A percentile compares a stretch with the other conserved stretches of the same genome.
phyloP scores from a whole-genome alignment of 805 yeast genomes.

The Lachancea waltii region DNA sequence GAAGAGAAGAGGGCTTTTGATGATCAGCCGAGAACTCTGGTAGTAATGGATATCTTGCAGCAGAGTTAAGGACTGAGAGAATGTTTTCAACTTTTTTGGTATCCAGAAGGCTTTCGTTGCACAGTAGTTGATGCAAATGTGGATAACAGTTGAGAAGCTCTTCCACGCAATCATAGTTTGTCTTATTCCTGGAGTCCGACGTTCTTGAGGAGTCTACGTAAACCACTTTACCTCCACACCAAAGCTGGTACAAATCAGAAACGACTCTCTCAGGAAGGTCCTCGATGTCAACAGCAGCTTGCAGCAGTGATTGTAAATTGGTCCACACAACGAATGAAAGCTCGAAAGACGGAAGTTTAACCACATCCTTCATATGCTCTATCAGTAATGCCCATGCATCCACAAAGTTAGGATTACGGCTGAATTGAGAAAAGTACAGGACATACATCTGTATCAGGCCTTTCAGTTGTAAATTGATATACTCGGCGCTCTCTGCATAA shows the following conservation, averaged over 20 bases:
- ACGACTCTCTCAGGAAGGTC: slow-evolving; percentile 27
- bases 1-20: slow-evolving; percentile 55
- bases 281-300: slow-evolving; percentile 37
- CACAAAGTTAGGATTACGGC: slow-evolving; percentile 16
- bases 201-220: slow-evolving; percentile 36
- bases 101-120: slow-evolving; percentile 28
- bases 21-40: slow-evolving; percentile 53
- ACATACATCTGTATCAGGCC: slow-evolving; percentile 62
- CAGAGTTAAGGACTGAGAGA: slow-evolving; percentile 53
- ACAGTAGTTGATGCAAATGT: slow-evolving; percentile 37
- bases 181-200: slow-evolving; percentile 21
- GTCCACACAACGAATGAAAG: slow-evolving; percentile 42
- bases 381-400: slow-evolving; percentile 55
- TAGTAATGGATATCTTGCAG: slow-evolving; percentile 67
- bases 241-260: slow-evolving; percentile 43
- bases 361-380: slow-evolving; percentile 39
- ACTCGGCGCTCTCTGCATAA: slow-evolving; percentile 49
- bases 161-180: slow-evolving; percentile 56
- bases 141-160: slow-evolving; percentile 50
- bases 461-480: slow-evolving; percentile 50
- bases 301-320: slow-evolving; percentile 49
- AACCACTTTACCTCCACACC: slow-evolving; percentile 40
- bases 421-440: slow-evolving; percentile 41
- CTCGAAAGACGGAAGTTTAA: slow-evolving; percentile 39
- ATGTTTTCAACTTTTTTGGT: slow-evolving; percentile 40